Evolutionary conservation across 2,329 filamentous ascomycete species (phyloP), one percentile per base, ranked within the genome.

Genomic region (Leptographium radiaticola): DNA sequence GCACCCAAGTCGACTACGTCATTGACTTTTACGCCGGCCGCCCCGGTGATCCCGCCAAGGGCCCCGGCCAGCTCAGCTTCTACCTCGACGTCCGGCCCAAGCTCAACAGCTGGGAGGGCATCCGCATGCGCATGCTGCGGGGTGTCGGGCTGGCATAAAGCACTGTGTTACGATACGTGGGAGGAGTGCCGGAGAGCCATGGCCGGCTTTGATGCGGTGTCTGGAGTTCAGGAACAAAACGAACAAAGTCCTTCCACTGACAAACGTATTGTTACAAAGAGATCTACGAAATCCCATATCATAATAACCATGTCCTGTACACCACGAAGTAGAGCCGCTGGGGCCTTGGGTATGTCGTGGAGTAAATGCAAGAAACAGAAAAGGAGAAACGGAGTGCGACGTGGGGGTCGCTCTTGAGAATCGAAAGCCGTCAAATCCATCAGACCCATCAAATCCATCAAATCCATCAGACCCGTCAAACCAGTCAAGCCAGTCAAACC

Each of bases 11-110:
- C 49, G 93, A 97, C 63, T 98, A 98, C 66, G 86, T 98, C 42
- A 98, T 98, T 67, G 93, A 98, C 69, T 98, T 98, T 63, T 98
- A 98, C 66, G 83, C 89, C 6, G 93, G 93, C 0, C 73, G 77
- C 7, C 68, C 70, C 34, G 11, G 33, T 5, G 5, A 25, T 25
- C 25, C 25, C 11, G 31, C 49, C 2, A 16, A 25, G n/a, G 31
- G 49, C 4, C 15, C 31, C 18, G 25, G 39, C 0, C 68, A 71
- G 62, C 55, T 75, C 43, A 84, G 80, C 59, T 86, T 86, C 64
- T 85, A 83, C 61, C 68, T 86, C 16, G 80, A 86, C 61, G 81
- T 86, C 45, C 70, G 82, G 62, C 83, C 83, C 0, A 86, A 86
- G 70, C 64, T 86, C 59, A 85, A 84, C 62, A 78, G 74, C 2